A percentile compares a stretch with the other conserved stretches of the same genome.
Conservation (phyloP, 2,329 filamentous ascomycete genomes). For the Truncatella angustata region DNA sequence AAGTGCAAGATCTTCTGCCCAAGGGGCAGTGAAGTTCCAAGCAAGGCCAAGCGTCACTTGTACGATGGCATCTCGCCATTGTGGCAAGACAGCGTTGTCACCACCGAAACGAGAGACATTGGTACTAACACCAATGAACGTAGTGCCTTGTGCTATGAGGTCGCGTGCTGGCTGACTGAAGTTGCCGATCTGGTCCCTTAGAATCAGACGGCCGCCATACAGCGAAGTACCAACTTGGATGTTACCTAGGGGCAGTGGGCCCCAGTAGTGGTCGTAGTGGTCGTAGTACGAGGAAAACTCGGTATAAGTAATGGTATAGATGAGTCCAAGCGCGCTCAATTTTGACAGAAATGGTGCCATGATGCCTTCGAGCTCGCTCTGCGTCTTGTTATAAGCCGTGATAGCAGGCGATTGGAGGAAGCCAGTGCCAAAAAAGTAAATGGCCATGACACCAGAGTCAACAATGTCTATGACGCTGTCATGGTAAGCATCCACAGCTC, state of each 20-base stretch:
- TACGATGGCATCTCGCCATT: conserved; percentile 30
- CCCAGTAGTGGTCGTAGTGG: conserved; percentile 33
- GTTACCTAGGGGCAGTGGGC: conserved; percentile 32
- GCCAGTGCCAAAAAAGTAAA: conserved; percentile 18
- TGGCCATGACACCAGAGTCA: conserved; percentile 21
- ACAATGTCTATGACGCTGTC: conserved; percentile 20
- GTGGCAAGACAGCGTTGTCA: conserved; percentile 31
- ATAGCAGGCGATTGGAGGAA: conserved; percentile 19
- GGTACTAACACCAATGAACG: conserved; percentile 29
- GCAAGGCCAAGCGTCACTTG: conserved; percentile 18
- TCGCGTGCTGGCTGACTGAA: conserved; percentile 27
- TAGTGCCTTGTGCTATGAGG: conserved; percentile 28
- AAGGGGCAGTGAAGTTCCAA: conserved; percentile 19
- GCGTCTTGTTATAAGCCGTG: conserved; percentile 26
- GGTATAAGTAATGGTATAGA: conserved; percentile 21
- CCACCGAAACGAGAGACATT: conserved; percentile 25
- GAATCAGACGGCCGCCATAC: conserved; percentile 34
- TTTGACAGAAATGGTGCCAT: conserved; percentile 23
- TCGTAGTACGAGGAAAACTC: conserved; percentile 28
- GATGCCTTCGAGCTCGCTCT: conserved; percentile 22
- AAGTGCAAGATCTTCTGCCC: conserved; percentile 19
- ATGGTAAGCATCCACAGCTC: conserved; percentile 21
- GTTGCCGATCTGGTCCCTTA: conserved; percentile 26
- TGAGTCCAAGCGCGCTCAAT: conserved; percentile 22
- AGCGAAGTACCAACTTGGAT: conserved; percentile 31